Evolutionary conservation across 2,329 filamentous ascomycete species (phyloP), one percentile per base, ranked within the genome.

Genomic region (Fusarium kyushuense): DNA sequence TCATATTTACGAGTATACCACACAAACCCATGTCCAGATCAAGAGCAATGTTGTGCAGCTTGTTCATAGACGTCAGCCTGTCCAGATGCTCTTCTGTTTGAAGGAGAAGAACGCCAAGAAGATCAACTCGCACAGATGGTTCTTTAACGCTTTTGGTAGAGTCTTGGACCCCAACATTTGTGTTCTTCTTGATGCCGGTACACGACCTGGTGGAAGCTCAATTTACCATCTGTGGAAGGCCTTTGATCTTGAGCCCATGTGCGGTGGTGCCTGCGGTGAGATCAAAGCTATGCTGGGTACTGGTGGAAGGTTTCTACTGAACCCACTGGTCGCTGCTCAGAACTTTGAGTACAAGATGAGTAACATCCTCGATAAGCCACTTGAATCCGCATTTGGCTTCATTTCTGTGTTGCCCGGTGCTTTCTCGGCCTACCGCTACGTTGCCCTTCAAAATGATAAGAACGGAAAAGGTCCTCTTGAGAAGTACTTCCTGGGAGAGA

Each of bases 291-390:
- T 98, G 94, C 84, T 98, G 82, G 91, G 90, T 27, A 89, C 88
- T 5, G 89, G 87, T 59, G 94, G 95, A 68, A 95, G 92, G 79
- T 94, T 96, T 74, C 86, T 99, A 35, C 78, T 97, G 70, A 99
- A 98, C 75, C 96, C 96, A 1, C 86, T 99, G 6, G 92, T 99
- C 23, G 96, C 96, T 3, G 94, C 94, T 1, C 96, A 99, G 76
- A 99, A 99, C 77, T 99, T 99, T 74, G 96, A 99, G 83, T 99
- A 99, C 86, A 99, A 99, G 86, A 97, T 99, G 92, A 97, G 93
- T 79, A 99, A 99, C 76, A 99, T 99, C 76, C 86, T 99, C 43
- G 96, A 99, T 79, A 99, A 99, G 82, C 96, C 96, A 3, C 84
- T 99, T 40, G 96, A 99, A 78, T 98, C 95, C 6, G 93, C 95